Conservation (phyloP, 257 asterid species). For the Solanum clarkiae region DNA sequence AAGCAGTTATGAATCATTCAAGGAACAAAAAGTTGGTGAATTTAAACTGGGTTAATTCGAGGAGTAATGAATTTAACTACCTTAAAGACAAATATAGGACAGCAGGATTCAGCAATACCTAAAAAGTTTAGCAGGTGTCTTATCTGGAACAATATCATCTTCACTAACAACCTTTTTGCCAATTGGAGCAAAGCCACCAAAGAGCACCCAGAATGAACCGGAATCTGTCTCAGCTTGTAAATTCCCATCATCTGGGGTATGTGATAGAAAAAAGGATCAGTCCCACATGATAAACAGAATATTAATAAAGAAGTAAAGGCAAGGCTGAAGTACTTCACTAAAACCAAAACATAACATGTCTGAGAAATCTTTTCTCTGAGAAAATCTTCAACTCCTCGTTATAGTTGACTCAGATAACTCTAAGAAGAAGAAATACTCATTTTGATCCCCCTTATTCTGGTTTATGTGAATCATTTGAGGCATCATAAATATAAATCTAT, state of each 20-base stretch:
- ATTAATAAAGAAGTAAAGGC: not conserved
- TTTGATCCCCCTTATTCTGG: not conserved
- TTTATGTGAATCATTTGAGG: not conserved
- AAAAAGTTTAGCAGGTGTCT: slow-evolving; percentile 62
- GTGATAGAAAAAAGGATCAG: not conserved
- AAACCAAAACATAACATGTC: not conserved
- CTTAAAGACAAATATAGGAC: not conserved
- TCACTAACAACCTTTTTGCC: slow-evolving; percentile 75
- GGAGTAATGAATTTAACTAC: not conserved
- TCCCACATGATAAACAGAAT: not conserved
- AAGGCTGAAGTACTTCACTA: not conserved
- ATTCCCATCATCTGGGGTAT: slow-evolving; percentile 79
- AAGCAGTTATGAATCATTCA: not conserved
- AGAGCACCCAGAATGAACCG: slow-evolving; percentile 97
- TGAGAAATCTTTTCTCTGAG: not conserved
- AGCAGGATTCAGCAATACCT: slow-evolving; percentile 29
- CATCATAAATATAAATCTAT: not conserved
- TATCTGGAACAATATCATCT: slow-evolving; percentile 83
- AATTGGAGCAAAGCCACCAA: slow-evolving; percentile 99
- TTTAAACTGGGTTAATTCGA: not conserved
- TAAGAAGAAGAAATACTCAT: not conserved
- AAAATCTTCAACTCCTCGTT: not conserved
- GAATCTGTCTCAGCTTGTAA: slow-evolving; percentile 91
- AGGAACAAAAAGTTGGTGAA: not conserved
- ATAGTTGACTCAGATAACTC: not conserved